phyloP scores from a whole-genome alignment of 2,329 filamentous ascomycete genomes.

The Aspergillus pseudoterreus region DNA sequence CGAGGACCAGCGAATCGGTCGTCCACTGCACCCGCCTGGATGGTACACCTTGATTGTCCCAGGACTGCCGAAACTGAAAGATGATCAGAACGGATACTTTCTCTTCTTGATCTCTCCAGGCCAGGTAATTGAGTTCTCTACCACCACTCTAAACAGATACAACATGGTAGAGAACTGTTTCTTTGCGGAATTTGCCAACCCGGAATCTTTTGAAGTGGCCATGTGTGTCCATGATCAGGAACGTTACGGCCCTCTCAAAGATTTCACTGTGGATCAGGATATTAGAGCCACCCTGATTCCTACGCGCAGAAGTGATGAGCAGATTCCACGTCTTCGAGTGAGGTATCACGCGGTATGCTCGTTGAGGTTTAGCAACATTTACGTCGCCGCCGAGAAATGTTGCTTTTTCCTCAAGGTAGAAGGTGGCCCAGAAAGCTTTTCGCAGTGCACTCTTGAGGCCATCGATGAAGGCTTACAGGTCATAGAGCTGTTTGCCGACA shows the following conservation, averaged over 20 bases:
- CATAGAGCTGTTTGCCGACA: conserved; percentile 15
- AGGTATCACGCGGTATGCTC: conserved; percentile 28
- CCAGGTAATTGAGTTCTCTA: conserved; percentile 28
- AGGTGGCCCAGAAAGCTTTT: conserved; percentile 27
- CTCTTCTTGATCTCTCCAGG: conserved; percentile 25
- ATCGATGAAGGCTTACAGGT: conserved; percentile 10
- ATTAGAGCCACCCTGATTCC: conserved; percentile 8
- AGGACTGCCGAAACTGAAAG: conserved; percentile 25
- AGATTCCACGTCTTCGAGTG: conserved; percentile 7
- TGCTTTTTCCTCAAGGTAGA: conserved; percentile 25
- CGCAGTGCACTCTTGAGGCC: conserved; percentile 15
- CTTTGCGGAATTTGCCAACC: conserved; percentile 25
- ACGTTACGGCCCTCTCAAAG: conserved; percentile 27
- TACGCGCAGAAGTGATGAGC: no score
- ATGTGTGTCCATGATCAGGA: conserved; percentile 23
- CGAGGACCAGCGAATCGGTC: background rate
- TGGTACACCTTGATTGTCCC: conserved; percentile 27
- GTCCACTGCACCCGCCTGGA: conserved; percentile 2
- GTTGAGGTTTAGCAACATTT: conserved; percentile 23
- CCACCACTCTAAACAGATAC: conserved; percentile 21
- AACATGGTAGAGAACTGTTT: conserved; percentile 27
- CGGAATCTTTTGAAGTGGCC: conserved; percentile 22
- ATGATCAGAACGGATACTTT: conserved; percentile 24
- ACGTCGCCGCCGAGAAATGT: conserved; percentile 29
- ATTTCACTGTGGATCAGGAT: conserved; percentile 27